A percentile compares a stretch with the other conserved stretches of the same genome.
These are phyloP conservation scores for Dioscorea cayenensis DNA, from an alignment of 116 monocot species.

Conservation along the genomic window DNA sequence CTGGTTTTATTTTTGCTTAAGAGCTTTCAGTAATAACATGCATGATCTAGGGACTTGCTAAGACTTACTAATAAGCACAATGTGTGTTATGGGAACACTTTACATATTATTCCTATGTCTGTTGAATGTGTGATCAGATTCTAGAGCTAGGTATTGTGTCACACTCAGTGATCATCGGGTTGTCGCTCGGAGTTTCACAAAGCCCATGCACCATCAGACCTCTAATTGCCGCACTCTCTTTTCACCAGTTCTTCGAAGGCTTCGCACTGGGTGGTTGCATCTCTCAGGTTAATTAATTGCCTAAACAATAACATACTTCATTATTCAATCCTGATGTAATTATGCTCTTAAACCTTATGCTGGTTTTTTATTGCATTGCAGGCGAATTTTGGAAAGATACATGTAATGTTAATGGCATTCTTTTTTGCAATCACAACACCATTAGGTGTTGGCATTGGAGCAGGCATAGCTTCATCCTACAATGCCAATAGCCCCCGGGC, in stretches of 20 bases:
- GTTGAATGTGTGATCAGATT: constrained; percentile 30
- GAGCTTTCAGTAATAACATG: too few species aligned
- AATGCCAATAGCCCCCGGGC: constrained; percentile 50
- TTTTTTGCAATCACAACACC: constrained; percentile 80
- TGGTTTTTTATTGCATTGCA: constrained; percentile 2
- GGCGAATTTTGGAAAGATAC: constrained; percentile 43
- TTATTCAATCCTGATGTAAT: too few species aligned
- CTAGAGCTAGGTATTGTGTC: constrained; percentile 94
- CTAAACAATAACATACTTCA: neutral
- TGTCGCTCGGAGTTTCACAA: constrained; percentile 82
- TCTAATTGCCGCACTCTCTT: constrained; percentile 71
- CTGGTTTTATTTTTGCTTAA: too few species aligned
- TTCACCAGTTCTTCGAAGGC: constrained; percentile 99
- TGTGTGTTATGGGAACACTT: too few species aligned
- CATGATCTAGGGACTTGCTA: too few species aligned
- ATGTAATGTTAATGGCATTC: constrained; percentile 37
- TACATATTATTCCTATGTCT: too few species aligned
- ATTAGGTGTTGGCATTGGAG: constrained; percentile 42
- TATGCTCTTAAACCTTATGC: too few species aligned
- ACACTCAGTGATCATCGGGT: constrained; percentile 92
- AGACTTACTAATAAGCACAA: too few species aligned
- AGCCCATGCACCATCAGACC: constrained; percentile 90
- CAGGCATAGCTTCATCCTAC: constrained; percentile 34
- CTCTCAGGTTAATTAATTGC: constrained; percentile 41
- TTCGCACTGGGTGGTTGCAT: constrained; percentile 94